Evolutionary conservation across 2,329 filamentous ascomycete species (phyloP).

Genomic region (Talaromyces pinophilus): DNA sequence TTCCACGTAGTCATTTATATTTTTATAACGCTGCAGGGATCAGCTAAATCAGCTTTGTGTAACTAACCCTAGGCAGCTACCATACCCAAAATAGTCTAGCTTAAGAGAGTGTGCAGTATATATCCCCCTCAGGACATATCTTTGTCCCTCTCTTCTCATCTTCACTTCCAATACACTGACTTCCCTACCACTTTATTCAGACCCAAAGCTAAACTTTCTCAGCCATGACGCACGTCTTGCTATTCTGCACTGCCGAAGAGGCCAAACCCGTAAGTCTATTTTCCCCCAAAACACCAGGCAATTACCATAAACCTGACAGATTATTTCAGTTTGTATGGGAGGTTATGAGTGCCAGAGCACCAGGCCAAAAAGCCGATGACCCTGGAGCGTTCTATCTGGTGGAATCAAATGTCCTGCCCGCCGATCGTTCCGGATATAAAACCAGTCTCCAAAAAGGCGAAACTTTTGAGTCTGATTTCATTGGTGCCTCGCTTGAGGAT

Average conservation of each 20-base stretch:
- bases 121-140: not conserved
- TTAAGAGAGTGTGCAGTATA: not conserved
- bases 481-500: constrained; percentile 8
- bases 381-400: constrained; percentile 1
- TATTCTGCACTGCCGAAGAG: constrained; percentile 17
- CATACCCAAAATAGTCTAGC: not conserved
- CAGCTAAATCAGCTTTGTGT: not conserved
- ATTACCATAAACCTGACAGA: not conserved
- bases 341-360: not conserved
- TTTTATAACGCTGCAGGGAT: not conserved
- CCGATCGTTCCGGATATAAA: not conserved
- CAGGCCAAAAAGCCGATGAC: not conserved
- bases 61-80: not conserved
- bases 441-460: constrained; percentile 1
- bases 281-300: not conserved
- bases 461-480: constrained; percentile 15
- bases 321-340: constrained; percentile 1
- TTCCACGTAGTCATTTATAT: not conserved
- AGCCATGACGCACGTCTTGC: constrained; percentile 12
- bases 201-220: not conserved
- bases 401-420: not conserved
- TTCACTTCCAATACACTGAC: not conserved
- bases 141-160: not conserved
- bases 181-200: not conserved
- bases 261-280: constrained; percentile 13